Conservation (phyloP, 2,329 filamentous ascomycete genomes). For the Cladosporium oxysporum region DNA sequence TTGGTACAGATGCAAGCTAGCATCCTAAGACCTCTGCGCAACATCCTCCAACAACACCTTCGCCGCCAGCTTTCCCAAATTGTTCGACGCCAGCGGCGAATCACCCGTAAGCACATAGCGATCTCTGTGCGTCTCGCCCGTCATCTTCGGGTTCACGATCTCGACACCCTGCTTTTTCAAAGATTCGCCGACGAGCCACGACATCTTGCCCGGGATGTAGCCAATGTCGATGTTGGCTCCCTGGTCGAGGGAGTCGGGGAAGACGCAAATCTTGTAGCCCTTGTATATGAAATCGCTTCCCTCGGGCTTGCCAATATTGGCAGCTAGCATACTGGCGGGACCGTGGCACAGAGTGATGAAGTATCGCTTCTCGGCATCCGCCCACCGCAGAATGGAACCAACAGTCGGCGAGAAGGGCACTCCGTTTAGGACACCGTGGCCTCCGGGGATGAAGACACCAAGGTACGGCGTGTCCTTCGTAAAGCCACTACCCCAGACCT, state of each 20-base stretch:
- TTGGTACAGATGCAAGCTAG: too few species aligned
- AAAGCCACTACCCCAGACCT: conserved; percentile 27
- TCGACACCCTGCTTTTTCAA: conserved; percentile 24
- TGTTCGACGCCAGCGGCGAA: conserved; percentile 29
- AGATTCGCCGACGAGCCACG: conserved; percentile 27
- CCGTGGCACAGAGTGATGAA: conserved; percentile 27
- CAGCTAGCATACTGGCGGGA: conserved; percentile 25
- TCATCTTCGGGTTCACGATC: conserved; percentile 24
- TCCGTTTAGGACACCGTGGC: conserved; percentile 27
- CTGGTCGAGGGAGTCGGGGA: conserved; percentile 26
- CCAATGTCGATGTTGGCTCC: conserved; percentile 28
- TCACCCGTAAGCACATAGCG: conserved; percentile 27
- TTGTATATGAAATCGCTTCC: conserved; percentile 27
- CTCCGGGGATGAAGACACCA: conserved; percentile 27
- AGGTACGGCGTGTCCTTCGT: conserved; percentile 27
- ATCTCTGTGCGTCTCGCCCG: conserved; percentile 25
- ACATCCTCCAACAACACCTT: conserved; percentile 25
- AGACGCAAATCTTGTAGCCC: conserved; percentile 26
- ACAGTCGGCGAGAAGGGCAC: conserved; percentile 25
- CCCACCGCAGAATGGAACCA: conserved; percentile 26
- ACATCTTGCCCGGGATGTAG: conserved; percentile 30
- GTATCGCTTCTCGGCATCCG: conserved; percentile 24
- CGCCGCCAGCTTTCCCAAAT: conserved; percentile 26
- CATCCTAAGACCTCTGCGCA: conserved; percentile 1
- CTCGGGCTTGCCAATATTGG: conserved; percentile 22